Percentiles rank a stretch among this genome's conserved stretches.
Evolutionary conservation across 75 land plant genomes (phyloP).

Genomic region (Selaginella tamariscina): DNA sequence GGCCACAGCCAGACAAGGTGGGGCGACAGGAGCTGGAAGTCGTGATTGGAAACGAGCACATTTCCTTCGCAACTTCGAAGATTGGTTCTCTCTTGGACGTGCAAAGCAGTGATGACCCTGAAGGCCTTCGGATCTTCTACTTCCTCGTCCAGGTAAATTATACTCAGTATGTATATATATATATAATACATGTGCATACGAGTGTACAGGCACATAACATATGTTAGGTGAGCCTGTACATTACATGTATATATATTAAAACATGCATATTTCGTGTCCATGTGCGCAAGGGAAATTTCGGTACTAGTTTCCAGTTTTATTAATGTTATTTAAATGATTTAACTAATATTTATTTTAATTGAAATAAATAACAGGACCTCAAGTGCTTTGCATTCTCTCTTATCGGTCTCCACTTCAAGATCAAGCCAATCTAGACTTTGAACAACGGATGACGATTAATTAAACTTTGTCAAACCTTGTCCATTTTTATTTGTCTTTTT

Average conservation of each 20-base stretch:
- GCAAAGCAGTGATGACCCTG: conserved; percentile 92
- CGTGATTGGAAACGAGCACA: conserved; percentile 96
- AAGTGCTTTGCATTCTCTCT: conserved; percentile 95
- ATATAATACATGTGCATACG: not conserved
- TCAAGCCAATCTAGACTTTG: conserved; percentile 98
- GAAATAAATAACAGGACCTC: conserved; percentile 45
- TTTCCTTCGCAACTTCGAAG: conserved; percentile 92
- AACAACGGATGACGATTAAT: too few relatives aligned
- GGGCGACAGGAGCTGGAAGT: conserved; percentile 95
- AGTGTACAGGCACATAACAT: not conserved
- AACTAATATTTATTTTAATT: conserved; percentile 5
- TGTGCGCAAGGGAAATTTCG: too few relatives aligned
- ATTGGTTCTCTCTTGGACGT: conserved; percentile 94
- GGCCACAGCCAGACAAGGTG: conserved; percentile 95
- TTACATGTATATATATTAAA: too few relatives aligned
- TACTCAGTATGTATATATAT: not conserved
- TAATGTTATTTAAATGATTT: not conserved
- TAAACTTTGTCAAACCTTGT: too few relatives aligned
- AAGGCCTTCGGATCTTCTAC: conserved; percentile 92
- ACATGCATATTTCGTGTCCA: too few relatives aligned
- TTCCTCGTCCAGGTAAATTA: conserved; percentile 80
- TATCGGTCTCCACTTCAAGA: conserved; percentile 90
- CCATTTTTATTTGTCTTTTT: too few relatives aligned
- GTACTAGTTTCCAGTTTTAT: not conserved
- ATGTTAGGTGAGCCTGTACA: not conserved